Conservation (phyloP, 192 early-diverging fungal species). For the Entomortierella chlamydospora region DNA sequence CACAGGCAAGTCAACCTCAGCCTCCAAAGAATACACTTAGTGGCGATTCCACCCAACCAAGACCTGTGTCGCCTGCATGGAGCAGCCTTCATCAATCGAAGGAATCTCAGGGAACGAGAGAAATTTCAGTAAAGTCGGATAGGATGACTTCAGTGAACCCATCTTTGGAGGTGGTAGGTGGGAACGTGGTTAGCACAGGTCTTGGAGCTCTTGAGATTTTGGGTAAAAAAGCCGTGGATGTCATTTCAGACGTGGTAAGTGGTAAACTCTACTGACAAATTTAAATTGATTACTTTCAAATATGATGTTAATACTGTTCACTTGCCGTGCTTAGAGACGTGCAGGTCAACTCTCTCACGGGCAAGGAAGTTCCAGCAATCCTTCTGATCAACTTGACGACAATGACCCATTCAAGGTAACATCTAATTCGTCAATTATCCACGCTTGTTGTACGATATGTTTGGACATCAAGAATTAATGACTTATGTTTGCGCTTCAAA, state of each 20-base stretch:
- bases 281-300: too few relatives aligned
- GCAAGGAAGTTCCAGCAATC: background rate
- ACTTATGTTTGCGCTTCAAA: background rate
- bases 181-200: constrained; percentile 46
- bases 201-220: constrained; percentile 44
- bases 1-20: constrained; percentile 18
- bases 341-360: constrained; percentile 27
- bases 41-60: background rate
- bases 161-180: constrained; percentile 31
- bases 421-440: background rate
- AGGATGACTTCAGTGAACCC: constrained; percentile 11
- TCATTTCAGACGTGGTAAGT: constrained; percentile 48
- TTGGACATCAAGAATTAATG: too few relatives aligned
- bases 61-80: constrained; percentile 3
- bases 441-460: too few relatives aligned
- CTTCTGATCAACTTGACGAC: constrained; percentile 14
- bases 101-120: background rate
- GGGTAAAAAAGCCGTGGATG: constrained; percentile 44
- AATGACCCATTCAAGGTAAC: constrained; percentile 29
- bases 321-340: constrained; percentile 21
- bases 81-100: background rate
- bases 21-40: background rate
- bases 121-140: background rate
- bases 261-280: background rate
- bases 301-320: too few relatives aligned